These are phyloP conservation scores for Gossypium mustelinum DNA, from an alignment of 345 rosid species.

Conservation along the genomic window DNA sequence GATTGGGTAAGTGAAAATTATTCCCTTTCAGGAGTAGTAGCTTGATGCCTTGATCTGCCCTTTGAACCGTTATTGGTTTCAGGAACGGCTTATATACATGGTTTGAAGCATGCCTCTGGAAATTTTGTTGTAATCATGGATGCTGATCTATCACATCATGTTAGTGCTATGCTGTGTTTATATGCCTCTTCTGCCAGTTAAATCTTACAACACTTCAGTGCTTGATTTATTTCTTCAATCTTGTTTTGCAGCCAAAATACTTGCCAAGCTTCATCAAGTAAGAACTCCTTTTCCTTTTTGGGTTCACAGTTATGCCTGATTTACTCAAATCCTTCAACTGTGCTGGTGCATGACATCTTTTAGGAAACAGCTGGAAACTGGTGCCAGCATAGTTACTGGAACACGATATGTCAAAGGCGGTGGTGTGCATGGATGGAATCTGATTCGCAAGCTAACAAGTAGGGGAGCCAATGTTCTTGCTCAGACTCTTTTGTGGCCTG, in stretches of 20 bases:
- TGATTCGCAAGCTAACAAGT: slow-evolving; percentile 94
- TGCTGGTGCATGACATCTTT: slow-evolving; percentile 11
- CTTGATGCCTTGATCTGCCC: background rate
- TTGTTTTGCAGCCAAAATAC: slow-evolving; percentile 85
- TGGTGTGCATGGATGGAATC: slow-evolving; percentile 96
- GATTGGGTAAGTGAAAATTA: slow-evolving; percentile 49
- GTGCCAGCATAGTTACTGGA: slow-evolving; percentile 91
- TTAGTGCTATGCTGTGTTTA: slow-evolving; percentile 31
- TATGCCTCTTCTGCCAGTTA: background rate
- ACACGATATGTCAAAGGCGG: slow-evolving; percentile 88
- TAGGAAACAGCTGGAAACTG: slow-evolving; percentile 87
- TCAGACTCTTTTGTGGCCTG: slow-evolving; percentile 94
- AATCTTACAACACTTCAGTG: background rate
- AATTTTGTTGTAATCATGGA: slow-evolving; percentile 94
- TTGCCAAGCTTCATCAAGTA: slow-evolving; percentile 90
- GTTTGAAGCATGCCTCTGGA: slow-evolving; percentile 89
- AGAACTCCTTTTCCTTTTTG: slow-evolving; percentile 24
- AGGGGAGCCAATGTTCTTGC: slow-evolving; percentile 99
- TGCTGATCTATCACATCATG: slow-evolving; percentile 99
- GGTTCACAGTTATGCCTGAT: background rate
- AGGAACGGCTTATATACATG: slow-evolving; percentile 93
- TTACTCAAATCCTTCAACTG: slow-evolving; percentile 16
- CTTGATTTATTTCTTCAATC: slow-evolving; percentile 10
- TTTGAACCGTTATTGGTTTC: slow-evolving; percentile 21
- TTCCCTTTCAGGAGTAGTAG: background rate